Evolutionary conservation across 305 asterid species (phyloP).

Genomic region (Solanum hybrid): DNA sequence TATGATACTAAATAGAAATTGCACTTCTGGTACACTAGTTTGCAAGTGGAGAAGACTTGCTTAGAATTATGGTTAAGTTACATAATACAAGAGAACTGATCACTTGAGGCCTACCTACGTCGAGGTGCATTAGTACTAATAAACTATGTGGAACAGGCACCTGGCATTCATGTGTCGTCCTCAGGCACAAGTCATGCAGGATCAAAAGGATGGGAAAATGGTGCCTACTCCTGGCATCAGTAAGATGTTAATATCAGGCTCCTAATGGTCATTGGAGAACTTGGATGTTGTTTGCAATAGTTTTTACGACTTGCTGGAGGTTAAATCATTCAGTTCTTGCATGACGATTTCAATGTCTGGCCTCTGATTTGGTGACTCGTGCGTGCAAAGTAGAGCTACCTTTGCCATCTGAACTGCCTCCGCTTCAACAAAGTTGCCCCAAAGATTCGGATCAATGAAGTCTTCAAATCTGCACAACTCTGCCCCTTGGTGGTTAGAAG

Average conservation of each 20-base stretch:
- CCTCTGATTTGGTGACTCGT: conserved; percentile 55
- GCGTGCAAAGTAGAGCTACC: conserved; percentile 78
- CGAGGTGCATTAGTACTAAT: neutral
- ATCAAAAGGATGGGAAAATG: neutral
- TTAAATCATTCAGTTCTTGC: conserved; percentile 43
- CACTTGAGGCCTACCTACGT: neutral
- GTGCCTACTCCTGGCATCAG: neutral
- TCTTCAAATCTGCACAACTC: conserved; percentile 61
- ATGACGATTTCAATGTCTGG: conserved; percentile 56
- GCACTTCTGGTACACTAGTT: neutral
- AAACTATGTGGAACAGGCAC: neutral
- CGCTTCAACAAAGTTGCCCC: conserved; percentile 56
- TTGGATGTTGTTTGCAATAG: neutral
- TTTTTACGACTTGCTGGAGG: conserved; percentile 13
- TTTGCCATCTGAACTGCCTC: conserved; percentile 82
- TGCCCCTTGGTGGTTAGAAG: conserved; percentile 65
- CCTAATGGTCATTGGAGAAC: neutral
- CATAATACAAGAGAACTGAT: neutral
- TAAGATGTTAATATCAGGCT: neutral
- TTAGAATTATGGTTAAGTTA: neutral
- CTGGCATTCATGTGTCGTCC: neutral
- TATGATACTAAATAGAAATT: neutral
- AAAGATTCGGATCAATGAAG: conserved; percentile 55
- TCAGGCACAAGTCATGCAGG: neutral
- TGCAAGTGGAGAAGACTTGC: conserved; percentile 1